Base-by-base conservation (phyloP, 208 protist species). In the Trypanosoma cruzi region DNA sequence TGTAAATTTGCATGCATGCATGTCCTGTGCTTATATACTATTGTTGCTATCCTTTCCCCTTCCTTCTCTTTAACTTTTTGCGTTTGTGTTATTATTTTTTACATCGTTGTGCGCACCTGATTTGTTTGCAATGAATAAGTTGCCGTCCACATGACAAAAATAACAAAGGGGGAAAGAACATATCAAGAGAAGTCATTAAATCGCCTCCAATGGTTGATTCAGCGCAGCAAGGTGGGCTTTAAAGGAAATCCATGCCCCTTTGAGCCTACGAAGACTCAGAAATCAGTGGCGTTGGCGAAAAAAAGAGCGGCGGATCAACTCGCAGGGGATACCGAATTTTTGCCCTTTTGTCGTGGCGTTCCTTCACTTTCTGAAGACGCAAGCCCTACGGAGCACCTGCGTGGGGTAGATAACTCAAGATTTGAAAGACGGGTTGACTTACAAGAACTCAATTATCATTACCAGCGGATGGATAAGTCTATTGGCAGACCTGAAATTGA, bases 181-280 rank as follows among this genome's bases (percentile, higher is more conserved):
- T 68, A 75, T 64, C 83, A 92, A 37, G 82, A 89, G 18, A 85
- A 83, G 56, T 64, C 82, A 26, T 70, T 93, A n/a, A 77, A 79
- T 11, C 85, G 85, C 78, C 69, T 96, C 37, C 77, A 88, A 26
- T 96, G 91, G 88, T 48, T 94, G 22, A 90, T 73, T 46, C 84
- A 93, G 61, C 78, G 88, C 16, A 80, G 67, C 42, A 84, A 89
- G 29, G 55, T 68, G 24, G 86, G 89, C 37, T 96, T 88, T 68
- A 92, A 89, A n/a, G 88, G 88, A 0, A 96, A 96, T 64, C 86
- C 91, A 14, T 26, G 82, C 0, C 81, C 86, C 4, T 94, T 93
- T 75, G 88, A 92, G 54, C 42, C 48, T 1, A 52, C 68, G 28
- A 93, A 93, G 64, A 93, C 84, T 10, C 79, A 84, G 28, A 76